phyloP scores from a whole-genome alignment of 768 basidiomycete species.

The Panus rudis region DNA sequence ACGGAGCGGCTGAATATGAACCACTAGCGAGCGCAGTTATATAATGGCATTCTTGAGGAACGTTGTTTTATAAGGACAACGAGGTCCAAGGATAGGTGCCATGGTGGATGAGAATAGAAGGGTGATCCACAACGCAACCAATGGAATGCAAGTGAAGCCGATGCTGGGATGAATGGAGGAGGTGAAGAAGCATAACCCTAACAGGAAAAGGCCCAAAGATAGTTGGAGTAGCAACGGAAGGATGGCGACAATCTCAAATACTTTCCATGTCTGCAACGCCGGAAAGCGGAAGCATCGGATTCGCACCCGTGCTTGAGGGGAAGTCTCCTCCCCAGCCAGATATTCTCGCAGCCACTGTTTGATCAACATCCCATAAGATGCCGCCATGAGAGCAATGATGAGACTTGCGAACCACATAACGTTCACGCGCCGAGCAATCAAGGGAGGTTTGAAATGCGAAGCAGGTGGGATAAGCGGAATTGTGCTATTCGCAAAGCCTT shows the following conservation, averaged over 20 bases:
- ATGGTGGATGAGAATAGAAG: background rate
- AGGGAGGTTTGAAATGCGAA: background rate
- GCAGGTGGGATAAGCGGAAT: background rate
- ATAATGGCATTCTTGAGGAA: background rate
- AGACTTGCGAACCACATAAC: slow-evolving; percentile 18
- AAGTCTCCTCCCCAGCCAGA: slow-evolving; percentile 1
- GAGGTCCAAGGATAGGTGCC: slow-evolving; percentile 1
- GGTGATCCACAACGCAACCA: background rate
- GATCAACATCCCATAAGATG: slow-evolving; percentile 16
- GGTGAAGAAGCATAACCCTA: slow-evolving; percentile 14
- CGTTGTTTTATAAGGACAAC: slow-evolving; percentile 1
- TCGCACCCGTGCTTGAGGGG: slow-evolving; percentile 10
- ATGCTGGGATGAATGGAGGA: slow-evolving; percentile 6
- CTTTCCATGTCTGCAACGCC: slow-evolving; percentile 14
- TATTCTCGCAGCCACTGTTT: slow-evolving; percentile 21
- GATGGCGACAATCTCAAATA: slow-evolving; percentile 15
- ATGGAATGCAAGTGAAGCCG: slow-evolving; percentile 1
- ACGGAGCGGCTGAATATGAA: too few relatives aligned
- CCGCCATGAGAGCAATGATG: slow-evolving; percentile 13
- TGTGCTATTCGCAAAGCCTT: background rate
- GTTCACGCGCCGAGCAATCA: slow-evolving; percentile 11
- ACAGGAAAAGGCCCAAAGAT: slow-evolving; percentile 12
- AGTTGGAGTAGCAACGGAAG: slow-evolving; percentile 18
- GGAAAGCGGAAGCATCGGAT: slow-evolving; percentile 14
- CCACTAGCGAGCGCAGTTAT: too few relatives aligned